Conservation (phyloP, 306 rosid genomes). For the Dalbergia oliveri region DNA sequence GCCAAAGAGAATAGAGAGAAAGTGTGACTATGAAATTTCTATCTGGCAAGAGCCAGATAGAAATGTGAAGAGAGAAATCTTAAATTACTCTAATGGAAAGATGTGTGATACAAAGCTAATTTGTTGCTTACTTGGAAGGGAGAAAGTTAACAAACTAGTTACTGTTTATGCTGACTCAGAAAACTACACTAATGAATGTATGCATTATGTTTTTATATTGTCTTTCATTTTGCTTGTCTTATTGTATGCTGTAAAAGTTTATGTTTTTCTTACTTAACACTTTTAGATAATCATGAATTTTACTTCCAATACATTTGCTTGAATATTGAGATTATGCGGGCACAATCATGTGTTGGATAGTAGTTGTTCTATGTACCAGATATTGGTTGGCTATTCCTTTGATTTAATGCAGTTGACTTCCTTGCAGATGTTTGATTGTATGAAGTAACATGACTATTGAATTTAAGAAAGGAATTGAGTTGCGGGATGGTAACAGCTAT, state of each 20-base stretch:
- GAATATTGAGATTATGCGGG: neutral
- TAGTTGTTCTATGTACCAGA: constrained; percentile 8
- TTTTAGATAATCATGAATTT: neutral
- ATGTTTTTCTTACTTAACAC: neutral
- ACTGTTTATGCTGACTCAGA: neutral
- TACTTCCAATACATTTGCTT: neutral
- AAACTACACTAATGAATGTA: neutral
- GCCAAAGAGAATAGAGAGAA: neutral
- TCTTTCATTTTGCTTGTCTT: constrained; percentile 21
- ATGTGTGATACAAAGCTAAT: neutral
- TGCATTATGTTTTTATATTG: constrained; percentile 26
- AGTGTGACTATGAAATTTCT: too few relatives aligned
- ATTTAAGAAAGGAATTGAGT: constrained; percentile 42
- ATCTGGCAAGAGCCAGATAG: neutral
- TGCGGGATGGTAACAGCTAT: constrained; percentile 34
- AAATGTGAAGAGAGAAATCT: neutral
- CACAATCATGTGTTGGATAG: constrained; percentile 13
- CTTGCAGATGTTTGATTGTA: constrained; percentile 81
- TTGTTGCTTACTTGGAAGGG: neutral
- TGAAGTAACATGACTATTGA: constrained; percentile 39
- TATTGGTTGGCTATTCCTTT: constrained; percentile 27
- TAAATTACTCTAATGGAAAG: neutral
- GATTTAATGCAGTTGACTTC: constrained; percentile 44
- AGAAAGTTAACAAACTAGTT: neutral
- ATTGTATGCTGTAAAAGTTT: constrained; percentile 10